These are phyloP conservation scores for Cordyceps fumosorosea DNA, from an alignment of 2,329 filamentous ascomycete genomes.

Conservation along the genomic window DNA sequence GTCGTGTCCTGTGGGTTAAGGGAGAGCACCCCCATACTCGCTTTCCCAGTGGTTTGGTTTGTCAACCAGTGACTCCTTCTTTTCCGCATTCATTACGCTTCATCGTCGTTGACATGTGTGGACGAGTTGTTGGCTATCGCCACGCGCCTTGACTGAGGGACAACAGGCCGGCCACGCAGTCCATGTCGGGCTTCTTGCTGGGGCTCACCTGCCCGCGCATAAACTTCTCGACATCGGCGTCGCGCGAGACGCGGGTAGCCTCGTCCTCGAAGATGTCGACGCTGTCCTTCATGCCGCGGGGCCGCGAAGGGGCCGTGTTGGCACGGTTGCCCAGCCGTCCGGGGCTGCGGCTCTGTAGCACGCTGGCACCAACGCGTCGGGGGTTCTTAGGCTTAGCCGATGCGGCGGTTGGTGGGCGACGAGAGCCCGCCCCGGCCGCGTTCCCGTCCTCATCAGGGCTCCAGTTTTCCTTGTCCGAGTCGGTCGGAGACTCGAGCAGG, in stretches of 20 bases:
- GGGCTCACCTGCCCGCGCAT: slow-evolving; percentile 62
- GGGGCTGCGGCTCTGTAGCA: slow-evolving; percentile 34
- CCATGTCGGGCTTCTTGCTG: slow-evolving; percentile 73
- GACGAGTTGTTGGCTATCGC: slow-evolving; percentile 43
- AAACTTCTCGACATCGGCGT: slow-evolving; percentile 64
- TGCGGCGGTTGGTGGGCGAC: slow-evolving; percentile 29
- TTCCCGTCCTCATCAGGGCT: slow-evolving; percentile 46
- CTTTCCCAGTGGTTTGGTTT: slow-evolving; percentile 1
- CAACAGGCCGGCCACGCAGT: slow-evolving; percentile 82
- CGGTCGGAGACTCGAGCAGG: slow-evolving; percentile 37
- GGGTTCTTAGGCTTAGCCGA: slow-evolving; percentile 22
- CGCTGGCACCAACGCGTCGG: slow-evolving; percentile 34
- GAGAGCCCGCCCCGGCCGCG: slow-evolving; percentile 23
- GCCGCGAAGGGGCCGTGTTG: slow-evolving; percentile 34
- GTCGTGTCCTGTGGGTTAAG: neutral
- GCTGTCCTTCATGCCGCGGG: slow-evolving; percentile 26
- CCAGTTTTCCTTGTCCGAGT: slow-evolving; percentile 97
- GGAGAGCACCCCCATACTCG: neutral
- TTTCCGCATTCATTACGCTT: neutral
- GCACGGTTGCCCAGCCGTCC: slow-evolving; percentile 30
- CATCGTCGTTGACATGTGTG: neutral
- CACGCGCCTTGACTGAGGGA: slow-evolving; percentile 91
- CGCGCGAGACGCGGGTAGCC: slow-evolving; percentile 22
- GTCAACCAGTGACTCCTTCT: slow-evolving; percentile 3
- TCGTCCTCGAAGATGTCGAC: slow-evolving; percentile 50